phyloP scores from a whole-genome alignment of 2,329 filamentous ascomycete species.

The Diaporthe batatas region DNA sequence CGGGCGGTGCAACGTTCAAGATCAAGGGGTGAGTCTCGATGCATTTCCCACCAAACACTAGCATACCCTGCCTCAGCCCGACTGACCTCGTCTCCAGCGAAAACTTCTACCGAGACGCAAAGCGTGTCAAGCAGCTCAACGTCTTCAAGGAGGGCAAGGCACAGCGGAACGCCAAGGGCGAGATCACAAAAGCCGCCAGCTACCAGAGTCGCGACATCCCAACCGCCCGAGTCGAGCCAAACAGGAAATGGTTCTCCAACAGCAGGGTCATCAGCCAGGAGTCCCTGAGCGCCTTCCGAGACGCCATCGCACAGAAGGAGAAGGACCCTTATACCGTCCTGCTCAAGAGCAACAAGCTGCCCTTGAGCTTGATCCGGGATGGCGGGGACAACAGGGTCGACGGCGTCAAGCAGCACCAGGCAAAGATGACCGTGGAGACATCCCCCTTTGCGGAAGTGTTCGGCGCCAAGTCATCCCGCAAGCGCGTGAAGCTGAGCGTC shows the following conservation, averaged over 20 bases:
- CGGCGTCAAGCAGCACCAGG: slow-evolving; percentile 90
- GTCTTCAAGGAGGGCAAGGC: slow-evolving; percentile 91
- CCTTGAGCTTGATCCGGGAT: slow-evolving; percentile 93
- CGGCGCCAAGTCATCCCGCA: slow-evolving; percentile 92
- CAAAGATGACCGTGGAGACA: slow-evolving; percentile 90
- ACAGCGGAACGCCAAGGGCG: slow-evolving; percentile 83
- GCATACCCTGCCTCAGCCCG: too few relatives aligned
- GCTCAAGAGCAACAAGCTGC: slow-evolving; percentile 97
- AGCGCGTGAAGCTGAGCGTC: slow-evolving; percentile 89
- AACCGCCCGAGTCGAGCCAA: slow-evolving; percentile 41
- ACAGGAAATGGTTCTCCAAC: slow-evolving; percentile 97
- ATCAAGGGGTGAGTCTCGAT: slow-evolving; percentile 70
- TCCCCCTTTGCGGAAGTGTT: slow-evolving; percentile 91
- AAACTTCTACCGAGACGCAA: slow-evolving; percentile 68
- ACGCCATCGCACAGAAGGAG: slow-evolving; percentile 91
- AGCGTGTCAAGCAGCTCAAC: slow-evolving; percentile 89
- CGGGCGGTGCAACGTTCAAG: slow-evolving; percentile 84
- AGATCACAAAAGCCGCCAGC: slow-evolving; percentile 85
- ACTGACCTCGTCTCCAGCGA: slow-evolving; percentile 35
- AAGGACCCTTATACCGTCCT: slow-evolving; percentile 93
- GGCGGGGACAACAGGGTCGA: slow-evolving; percentile 74
- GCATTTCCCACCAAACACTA: too few relatives aligned
- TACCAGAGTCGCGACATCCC: slow-evolving; percentile 59
- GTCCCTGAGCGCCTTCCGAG: slow-evolving; percentile 81
- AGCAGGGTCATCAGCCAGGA: slow-evolving; percentile 92